A percentile compares a stretch with the other conserved stretches of the same genome.
phyloP scores from a whole-genome alignment of 2,329 filamentous ascomycete genomes.

The Ophiosphaerella narmari region DNA sequence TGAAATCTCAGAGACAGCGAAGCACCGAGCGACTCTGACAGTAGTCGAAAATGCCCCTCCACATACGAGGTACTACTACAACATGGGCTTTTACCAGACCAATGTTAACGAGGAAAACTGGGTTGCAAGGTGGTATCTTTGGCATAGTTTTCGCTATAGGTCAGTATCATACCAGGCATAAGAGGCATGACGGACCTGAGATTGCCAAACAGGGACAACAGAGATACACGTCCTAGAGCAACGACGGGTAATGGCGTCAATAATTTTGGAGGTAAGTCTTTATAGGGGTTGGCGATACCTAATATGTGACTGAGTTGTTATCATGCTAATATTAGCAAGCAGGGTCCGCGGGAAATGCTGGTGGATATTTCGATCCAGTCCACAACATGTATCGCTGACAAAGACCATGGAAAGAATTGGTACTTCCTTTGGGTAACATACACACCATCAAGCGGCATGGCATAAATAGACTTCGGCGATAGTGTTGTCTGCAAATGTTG shows the following conservation, averaged over 20 bases:
- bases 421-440: too few species aligned
- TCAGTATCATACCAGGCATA: constrained; percentile 3
- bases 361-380: constrained; percentile 31
- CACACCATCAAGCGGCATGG: background rate
- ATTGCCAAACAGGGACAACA: constrained; percentile 37
- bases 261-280: constrained; percentile 4
- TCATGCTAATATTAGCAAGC: constrained; percentile 9
- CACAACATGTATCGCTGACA: constrained; percentile 22
- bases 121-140: constrained; percentile 58
- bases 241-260: background rate
- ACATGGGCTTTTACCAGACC: constrained; percentile 48
- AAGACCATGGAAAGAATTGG: background rate
- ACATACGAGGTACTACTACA: constrained; percentile 49
- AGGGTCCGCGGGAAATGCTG: background rate
- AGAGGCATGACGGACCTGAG: background rate
- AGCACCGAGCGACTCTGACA: constrained; percentile 50
- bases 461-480: background rate
- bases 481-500: constrained; percentile 26
- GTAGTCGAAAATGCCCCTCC: constrained; percentile 48
- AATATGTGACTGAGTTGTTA: background rate
- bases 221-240: constrained; percentile 16
- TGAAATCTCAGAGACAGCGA: constrained; percentile 55
- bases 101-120: constrained; percentile 53
- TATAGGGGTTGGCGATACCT: background rate
- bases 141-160: constrained; percentile 57